phyloP scores from a whole-genome alignment of 2,329 filamentous ascomycete species.

The Neonectria coccinea region DNA sequence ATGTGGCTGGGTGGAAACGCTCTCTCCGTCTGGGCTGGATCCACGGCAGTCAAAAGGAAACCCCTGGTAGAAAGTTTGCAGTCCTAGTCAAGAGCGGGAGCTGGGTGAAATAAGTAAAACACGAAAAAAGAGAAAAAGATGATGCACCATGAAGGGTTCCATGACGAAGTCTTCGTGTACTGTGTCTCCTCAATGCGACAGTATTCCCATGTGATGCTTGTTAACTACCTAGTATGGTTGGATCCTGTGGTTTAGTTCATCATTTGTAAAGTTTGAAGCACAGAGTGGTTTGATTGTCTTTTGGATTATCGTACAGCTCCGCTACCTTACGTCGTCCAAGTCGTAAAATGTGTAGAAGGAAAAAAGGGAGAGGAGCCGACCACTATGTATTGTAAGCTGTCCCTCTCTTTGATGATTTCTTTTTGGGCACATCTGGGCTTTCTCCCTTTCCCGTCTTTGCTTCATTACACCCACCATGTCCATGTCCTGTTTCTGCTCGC shows the following conservation, averaged over 20 bases:
- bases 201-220: not conserved
- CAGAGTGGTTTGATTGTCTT: conserved; percentile 1
- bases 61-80: conserved; percentile 27
- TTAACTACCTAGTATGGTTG: not conserved
- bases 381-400: conserved; percentile 35
- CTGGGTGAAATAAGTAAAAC: conserved; percentile 43
- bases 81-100: conserved; percentile 35
- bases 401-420: conserved; percentile 25
- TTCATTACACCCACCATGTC: conserved; percentile 31
- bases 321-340: conserved; percentile 17
- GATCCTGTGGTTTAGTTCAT: not conserved
- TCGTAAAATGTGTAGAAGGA: conserved; percentile 20
- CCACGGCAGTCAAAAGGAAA: not conserved
- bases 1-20: conserved; percentile 7
- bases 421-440: conserved; percentile 3
- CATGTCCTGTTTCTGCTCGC: conserved; percentile 10
- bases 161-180: not conserved
- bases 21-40: conserved; percentile 1
- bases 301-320: conserved; percentile 38
- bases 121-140: conserved; percentile 37
- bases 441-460: conserved; percentile 3
- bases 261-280: not conserved
- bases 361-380: conserved; percentile 30
- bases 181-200: not conserved
- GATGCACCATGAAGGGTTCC: conserved; percentile 26